A percentile compares a stretch with the other conserved stretches of the same genome.
Evolutionary conservation across 768 basidiomycete species (phyloP).

Genomic region (Tricholoma terreum): DNA sequence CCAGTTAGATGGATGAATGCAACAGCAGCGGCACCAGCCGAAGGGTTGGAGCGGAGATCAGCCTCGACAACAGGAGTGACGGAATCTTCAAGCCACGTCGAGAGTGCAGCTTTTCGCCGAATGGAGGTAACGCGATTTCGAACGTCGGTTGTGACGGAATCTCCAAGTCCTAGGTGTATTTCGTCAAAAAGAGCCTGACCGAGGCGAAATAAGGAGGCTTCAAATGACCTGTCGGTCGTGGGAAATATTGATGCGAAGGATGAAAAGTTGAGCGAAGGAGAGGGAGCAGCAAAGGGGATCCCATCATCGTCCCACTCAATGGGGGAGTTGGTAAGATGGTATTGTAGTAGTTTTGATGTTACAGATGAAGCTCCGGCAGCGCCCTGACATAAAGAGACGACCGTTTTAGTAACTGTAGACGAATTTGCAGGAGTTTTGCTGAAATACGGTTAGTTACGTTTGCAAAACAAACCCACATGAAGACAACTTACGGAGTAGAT

Average conservation of each 20-base stretch:
- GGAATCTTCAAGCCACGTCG: conserved; percentile 78
- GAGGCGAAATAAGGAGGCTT: conserved; percentile 84
- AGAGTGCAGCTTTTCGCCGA: conserved; percentile 75
- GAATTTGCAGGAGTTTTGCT: conserved; percentile 61
- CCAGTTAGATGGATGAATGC: conserved; percentile 83
- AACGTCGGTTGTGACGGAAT: conserved; percentile 55
- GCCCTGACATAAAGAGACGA: conserved; percentile 38
- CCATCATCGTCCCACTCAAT: conserved; percentile 69
- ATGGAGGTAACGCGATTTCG: conserved; percentile 58
- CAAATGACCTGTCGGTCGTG: conserved; percentile 64
- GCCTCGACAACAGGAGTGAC: conserved; percentile 70
- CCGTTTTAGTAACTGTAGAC: conserved; percentile 53
- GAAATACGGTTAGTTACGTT: conserved; percentile 2
- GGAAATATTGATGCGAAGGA: conserved; percentile 75
- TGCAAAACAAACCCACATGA: not conserved
- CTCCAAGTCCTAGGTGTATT: conserved; percentile 61
- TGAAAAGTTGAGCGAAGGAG: conserved; percentile 64
- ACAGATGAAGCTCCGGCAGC: conserved; percentile 35
- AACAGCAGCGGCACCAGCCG: conserved; percentile 42
- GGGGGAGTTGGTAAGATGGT: conserved; percentile 72
- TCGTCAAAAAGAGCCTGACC: conserved; percentile 87
- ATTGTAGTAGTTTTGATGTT: conserved; percentile 64
- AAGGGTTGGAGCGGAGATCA: conserved; percentile 47
- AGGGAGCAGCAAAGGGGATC: conserved; percentile 67
- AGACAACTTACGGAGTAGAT: conserved; percentile 46